These are phyloP conservation scores for Picea abies DNA, from an alignment of 83 land plant genomes.

Conservation along the genomic window DNA sequence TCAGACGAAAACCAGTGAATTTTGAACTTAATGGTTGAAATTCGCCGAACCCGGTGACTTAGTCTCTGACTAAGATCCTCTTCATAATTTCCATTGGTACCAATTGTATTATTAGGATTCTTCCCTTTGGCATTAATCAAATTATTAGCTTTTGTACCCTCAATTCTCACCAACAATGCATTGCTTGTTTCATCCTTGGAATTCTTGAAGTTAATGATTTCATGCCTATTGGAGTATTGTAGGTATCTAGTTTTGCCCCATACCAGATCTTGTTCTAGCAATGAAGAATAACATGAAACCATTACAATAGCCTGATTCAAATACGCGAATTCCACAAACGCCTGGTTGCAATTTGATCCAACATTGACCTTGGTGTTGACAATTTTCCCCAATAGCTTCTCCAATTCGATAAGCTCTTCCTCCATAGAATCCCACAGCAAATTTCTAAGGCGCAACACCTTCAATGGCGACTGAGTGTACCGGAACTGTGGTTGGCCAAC, in stretches of 20 bases:
- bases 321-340: constrained; percentile 71
- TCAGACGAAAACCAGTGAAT: too few species aligned
- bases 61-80: too few species aligned
- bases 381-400: constrained; percentile 25
- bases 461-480: constrained; percentile 22
- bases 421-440: constrained; percentile 29
- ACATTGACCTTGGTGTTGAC: constrained; percentile 67
- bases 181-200: constrained; percentile 88
- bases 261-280: constrained; percentile 86
- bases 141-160: too few species aligned
- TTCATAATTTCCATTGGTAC: too few species aligned
- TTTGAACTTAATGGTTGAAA: too few species aligned
- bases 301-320: constrained; percentile 87
- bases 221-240: constrained; percentile 93
- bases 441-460: constrained; percentile 24
- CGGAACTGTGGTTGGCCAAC: constrained; percentile 63
- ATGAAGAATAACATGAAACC: constrained; percentile 91
- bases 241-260: constrained; percentile 90
- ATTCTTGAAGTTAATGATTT: constrained; percentile 81
- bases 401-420: constrained; percentile 27
- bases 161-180: not conserved
- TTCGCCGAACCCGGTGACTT: too few species aligned
- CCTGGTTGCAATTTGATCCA: constrained; percentile 66
- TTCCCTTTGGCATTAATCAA: too few species aligned
- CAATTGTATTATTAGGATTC: too few species aligned